Conservation (phyloP, 345 rosid species). For the Physaria fendleri region DNA sequence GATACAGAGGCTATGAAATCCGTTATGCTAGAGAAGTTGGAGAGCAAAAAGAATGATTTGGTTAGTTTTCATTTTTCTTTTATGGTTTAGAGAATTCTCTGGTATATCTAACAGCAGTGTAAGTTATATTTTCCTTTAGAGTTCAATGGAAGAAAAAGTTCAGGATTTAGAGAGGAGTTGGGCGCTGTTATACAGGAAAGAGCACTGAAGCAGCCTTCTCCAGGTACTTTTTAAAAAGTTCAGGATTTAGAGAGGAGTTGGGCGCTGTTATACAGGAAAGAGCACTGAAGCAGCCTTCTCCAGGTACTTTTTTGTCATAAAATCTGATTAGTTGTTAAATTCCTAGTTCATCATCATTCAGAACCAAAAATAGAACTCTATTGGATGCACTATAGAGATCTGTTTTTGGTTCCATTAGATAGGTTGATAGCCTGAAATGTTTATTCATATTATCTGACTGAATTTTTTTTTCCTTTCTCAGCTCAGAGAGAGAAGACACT, state of each 20-base stretch:
- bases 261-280: conserved; percentile 58
- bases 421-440: conserved; percentile 2
- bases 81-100: neutral
- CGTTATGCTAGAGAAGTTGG: conserved; percentile 49
- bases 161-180: conserved; percentile 67
- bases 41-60: conserved; percentile 65
- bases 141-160: conserved; percentile 63
- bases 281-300: conserved; percentile 72
- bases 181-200: conserved; percentile 57
- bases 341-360: neutral
- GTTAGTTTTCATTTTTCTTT: conserved; percentile 33
- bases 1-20: conserved; percentile 42
- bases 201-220: conserved; percentile 72
- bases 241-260: conserved; percentile 67
- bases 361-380: no score
- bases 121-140: conserved; percentile 27
- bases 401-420: neutral
- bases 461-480: conserved; percentile 28
- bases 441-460: neutral
- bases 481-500: conserved; percentile 89
- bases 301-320: conserved; percentile 43
- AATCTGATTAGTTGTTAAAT: neutral
- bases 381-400: no score
- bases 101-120: conserved; percentile 7
- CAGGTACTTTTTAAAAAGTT: conserved; percentile 63